These are phyloP conservation scores for Mycosphaerella arachidis DNA, from an alignment of 2,329 filamentous ascomycete species.

Conservation along the genomic window DNA sequence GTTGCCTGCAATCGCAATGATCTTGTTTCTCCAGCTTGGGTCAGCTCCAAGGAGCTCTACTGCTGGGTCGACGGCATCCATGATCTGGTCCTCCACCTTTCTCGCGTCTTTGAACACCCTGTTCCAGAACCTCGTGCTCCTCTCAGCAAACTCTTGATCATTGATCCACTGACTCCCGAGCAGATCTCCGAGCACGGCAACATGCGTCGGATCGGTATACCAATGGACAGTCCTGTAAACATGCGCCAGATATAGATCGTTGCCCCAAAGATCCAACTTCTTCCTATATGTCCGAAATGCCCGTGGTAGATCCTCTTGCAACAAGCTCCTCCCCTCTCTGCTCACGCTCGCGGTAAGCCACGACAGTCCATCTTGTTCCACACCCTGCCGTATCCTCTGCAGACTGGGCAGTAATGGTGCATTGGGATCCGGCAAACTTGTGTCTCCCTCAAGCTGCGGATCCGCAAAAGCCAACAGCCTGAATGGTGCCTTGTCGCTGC, in stretches of 20 bases:
- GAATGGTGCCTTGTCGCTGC: conserved; percentile 60
- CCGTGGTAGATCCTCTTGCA: conserved; percentile 59
- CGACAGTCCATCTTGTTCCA: conserved; percentile 7
- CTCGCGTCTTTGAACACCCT: conserved; percentile 25
- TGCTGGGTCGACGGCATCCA: conserved; percentile 28
- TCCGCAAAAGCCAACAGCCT: conserved; percentile 83
- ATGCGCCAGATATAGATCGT: conserved; percentile 91
- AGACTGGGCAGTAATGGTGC: conserved; percentile 44
- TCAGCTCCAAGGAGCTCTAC: conserved; percentile 42
- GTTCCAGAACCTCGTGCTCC: conserved; percentile 46
- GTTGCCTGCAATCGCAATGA: conserved; percentile 91
- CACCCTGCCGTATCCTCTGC: conserved; percentile 13
- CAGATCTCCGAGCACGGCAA: conserved; percentile 83
- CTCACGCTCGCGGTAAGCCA: conserved; percentile 8
- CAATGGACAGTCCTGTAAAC: conserved; percentile 80
- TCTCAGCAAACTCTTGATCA: conserved; percentile 73
- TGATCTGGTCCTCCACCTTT: conserved; percentile 27
- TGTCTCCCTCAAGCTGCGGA: conserved; percentile 90
- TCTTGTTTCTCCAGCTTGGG: conserved; percentile 63
- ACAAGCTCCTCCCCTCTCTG: conserved; percentile 21
- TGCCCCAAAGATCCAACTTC: conserved; percentile 80
- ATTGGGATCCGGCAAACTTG: conserved; percentile 61
- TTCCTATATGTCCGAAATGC: conserved; percentile 68
- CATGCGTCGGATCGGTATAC: conserved; percentile 82
- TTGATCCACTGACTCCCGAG: conserved; percentile 93